Evolutionary conservation across 139 green algal species (phyloP).

Genomic region (Chlorella sp.): DNA sequence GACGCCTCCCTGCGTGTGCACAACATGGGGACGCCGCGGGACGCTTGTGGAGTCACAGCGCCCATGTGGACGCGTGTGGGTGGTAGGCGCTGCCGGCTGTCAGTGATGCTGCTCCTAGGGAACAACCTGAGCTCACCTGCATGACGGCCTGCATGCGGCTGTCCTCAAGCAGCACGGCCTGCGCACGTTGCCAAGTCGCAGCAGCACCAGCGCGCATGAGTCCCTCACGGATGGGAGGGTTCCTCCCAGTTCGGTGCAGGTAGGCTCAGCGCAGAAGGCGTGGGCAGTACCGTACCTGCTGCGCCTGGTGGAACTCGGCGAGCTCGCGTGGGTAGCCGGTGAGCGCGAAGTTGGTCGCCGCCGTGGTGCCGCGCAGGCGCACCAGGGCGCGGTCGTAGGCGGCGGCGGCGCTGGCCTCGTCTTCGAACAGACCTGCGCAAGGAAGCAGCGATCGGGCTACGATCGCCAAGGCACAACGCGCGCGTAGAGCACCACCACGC

Average conservation of each 20-base stretch:
- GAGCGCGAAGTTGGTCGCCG: conserved; percentile 29
- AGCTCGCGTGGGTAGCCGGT: conserved; percentile 16
- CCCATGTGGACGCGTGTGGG: no score
- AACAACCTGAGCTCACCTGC: no score
- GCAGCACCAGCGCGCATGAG: no score
- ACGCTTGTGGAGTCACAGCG: no score
- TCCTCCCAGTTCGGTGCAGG: no score
- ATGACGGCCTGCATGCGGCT: not conserved
- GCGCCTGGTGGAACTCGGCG: conserved; percentile 17
- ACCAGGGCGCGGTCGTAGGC: conserved; percentile 70
- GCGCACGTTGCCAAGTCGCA: no score
- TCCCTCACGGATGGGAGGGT: no score
- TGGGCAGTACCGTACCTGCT: not conserved
- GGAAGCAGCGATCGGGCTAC: no score
- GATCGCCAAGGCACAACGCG: not conserved
- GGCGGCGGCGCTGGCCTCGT: conserved; percentile 17
- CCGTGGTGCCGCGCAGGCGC: conserved; percentile 24
- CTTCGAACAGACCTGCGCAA: conserved; percentile 8
- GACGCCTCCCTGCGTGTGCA: not conserved
- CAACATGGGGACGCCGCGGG: no score
- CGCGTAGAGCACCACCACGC: not conserved
- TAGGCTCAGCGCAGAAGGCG: no score
- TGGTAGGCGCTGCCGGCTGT: no score
- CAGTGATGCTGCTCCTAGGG: no score
- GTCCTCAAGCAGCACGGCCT: conserved; percentile 12